A percentile compares a stretch with the other conserved stretches of the same genome.
Evolutionary conservation across 2,329 filamentous ascomycete genomes (phyloP).

Genomic region (Neofusicoccum umdonicola): DNA sequence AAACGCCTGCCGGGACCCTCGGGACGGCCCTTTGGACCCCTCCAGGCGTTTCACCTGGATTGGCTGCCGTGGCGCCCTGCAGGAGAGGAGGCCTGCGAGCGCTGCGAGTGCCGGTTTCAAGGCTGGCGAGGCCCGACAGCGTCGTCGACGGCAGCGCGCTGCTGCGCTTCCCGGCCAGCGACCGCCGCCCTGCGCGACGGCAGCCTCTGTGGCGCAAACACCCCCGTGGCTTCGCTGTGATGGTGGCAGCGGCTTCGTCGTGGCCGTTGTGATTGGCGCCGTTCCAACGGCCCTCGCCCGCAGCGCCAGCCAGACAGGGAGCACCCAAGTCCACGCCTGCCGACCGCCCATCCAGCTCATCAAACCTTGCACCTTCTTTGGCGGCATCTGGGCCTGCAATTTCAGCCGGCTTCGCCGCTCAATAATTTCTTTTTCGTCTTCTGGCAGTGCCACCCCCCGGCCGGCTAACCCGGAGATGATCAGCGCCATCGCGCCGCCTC

Average conservation of each 20-base stretch:
- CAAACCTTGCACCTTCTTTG: neutral
- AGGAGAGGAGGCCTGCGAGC: neutral
- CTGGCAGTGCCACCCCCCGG: neutral
- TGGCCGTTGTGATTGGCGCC: slow-evolving; percentile 7
- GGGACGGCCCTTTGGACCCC: neutral
- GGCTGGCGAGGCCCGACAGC: neutral
- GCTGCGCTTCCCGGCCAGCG: neutral
- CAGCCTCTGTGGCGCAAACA: neutral
- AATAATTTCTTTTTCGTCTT: neutral
- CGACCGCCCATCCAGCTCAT: neutral
- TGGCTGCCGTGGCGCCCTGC: neutral
- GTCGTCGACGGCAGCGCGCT: neutral
- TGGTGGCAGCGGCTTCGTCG: slow-evolving; percentile 1
- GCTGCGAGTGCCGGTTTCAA: neutral
- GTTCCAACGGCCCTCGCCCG: neutral
- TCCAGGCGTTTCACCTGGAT: neutral
- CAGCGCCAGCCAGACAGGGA: neutral
- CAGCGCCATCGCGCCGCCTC: neutral
- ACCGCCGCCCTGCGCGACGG: neutral
- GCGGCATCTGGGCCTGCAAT: slow-evolving; percentile 1
- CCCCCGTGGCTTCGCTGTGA: neutral
- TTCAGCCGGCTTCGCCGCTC: slow-evolving; percentile 3
- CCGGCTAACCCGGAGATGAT: slow-evolving; percentile 4
- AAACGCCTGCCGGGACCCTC: neutral
- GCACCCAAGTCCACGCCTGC: neutral